These are phyloP conservation scores for Diaporthe vexans DNA, from an alignment of 2,329 filamentous ascomycete species.

Conservation along the genomic window DNA sequence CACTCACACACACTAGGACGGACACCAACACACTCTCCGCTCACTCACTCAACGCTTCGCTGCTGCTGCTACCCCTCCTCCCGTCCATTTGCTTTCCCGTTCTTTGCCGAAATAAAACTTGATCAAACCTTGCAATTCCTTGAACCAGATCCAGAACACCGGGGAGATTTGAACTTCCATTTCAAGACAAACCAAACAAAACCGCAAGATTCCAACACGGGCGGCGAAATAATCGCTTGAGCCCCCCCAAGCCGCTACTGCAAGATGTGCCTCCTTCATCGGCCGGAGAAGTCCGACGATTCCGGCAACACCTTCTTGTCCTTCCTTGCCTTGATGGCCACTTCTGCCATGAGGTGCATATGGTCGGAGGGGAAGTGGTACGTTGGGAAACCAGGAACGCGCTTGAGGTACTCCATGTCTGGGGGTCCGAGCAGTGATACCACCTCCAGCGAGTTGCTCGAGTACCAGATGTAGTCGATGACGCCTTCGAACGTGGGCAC, in stretches of 20 bases:
- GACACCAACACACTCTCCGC: not conserved
- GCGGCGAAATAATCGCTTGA: not conserved
- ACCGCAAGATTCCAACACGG: conserved; percentile 39
- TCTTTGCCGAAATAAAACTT: conserved; percentile 23
- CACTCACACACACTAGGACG: no score
- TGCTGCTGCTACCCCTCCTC: no score
- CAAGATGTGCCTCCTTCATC: conserved; percentile 39
- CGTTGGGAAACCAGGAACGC: conserved; percentile 92
- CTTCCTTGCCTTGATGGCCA: conserved; percentile 89
- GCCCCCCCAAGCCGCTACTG: conserved; percentile 8
- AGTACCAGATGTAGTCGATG: conserved; percentile 98
- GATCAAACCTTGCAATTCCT: conserved; percentile 36
- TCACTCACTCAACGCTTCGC: not conserved
- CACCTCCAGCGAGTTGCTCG: conserved; percentile 88
- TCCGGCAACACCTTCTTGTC: conserved; percentile 79
- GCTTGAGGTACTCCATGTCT: conserved; percentile 85
- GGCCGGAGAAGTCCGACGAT: conserved; percentile 64
- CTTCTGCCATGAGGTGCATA: conserved; percentile 89
- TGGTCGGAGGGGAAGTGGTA: conserved; percentile 96
- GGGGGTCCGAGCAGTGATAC: conserved; percentile 88
- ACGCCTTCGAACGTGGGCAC: conserved; percentile 92
- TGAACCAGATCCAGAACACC: conserved; percentile 43
- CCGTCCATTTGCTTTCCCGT: conserved; percentile 23
- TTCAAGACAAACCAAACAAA: conserved; percentile 41
- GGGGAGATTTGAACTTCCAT: conserved; percentile 30